phyloP scores from a whole-genome alignment of 495 filamentous ascomycete species.

The Aspergillus ostianus region DNA sequence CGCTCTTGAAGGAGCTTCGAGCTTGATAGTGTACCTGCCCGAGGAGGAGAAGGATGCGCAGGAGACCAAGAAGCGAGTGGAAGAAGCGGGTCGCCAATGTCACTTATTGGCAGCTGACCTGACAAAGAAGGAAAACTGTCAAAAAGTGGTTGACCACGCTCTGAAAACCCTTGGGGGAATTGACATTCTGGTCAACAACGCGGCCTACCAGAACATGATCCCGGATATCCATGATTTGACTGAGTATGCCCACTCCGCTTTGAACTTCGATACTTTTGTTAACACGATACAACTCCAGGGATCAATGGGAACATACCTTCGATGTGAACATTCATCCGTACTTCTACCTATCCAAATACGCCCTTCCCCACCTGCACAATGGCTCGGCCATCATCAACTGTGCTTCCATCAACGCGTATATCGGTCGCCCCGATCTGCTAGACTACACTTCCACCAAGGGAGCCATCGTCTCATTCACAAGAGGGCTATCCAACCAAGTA shows the following conservation, averaged over 20 bases:
- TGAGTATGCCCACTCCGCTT: constrained; percentile 51
- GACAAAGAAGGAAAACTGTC: constrained; percentile 62
- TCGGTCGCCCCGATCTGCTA: constrained; percentile 76
- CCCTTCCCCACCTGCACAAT: constrained; percentile 69
- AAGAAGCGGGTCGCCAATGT: constrained; percentile 62
- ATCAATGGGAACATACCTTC: constrained; percentile 77
- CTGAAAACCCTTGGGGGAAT: constrained; percentile 63
- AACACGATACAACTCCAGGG: constrained; percentile 33
- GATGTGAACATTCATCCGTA: constrained; percentile 73
- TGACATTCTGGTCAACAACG: constrained; percentile 81
- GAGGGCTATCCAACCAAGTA: constrained; percentile 74
- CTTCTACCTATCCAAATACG: constrained; percentile 77
- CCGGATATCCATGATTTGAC: constrained; percentile 68
- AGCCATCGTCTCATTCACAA: constrained; percentile 78
- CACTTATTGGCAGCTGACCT: constrained; percentile 61
- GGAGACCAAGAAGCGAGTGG: constrained; percentile 67
- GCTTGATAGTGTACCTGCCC: constrained; percentile 70
- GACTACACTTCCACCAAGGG: constrained; percentile 87
- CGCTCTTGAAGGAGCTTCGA: constrained; percentile 79
- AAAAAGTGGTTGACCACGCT: constrained; percentile 65
- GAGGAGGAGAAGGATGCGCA: constrained; percentile 76
- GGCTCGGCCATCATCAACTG: constrained; percentile 83
- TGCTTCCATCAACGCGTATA: constrained; percentile 77
- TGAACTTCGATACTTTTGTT: background rate
- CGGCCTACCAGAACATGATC: constrained; percentile 71